phyloP scores from a whole-genome alignment of 495 filamentous ascomycete species.

The Cudoniella acicularis region DNA sequence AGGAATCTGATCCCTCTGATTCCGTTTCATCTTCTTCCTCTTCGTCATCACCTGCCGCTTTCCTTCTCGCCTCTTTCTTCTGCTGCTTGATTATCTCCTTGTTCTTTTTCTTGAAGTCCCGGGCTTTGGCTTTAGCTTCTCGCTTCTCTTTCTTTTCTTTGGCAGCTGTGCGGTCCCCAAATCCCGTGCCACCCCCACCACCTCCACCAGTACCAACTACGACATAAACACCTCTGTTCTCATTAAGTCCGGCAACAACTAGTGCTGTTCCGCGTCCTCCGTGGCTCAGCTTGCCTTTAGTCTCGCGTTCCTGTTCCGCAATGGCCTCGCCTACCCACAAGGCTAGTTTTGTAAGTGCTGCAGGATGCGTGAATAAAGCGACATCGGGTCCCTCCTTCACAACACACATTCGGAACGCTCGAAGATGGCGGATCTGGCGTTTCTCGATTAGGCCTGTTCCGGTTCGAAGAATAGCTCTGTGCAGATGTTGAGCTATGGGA shows the following conservation, averaged over 20 bases:
- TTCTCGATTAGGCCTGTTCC: slow-evolving; percentile 89
- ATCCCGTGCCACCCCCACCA: slow-evolving; percentile 39
- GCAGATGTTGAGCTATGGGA: slow-evolving; percentile 80
- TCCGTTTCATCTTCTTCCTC: slow-evolving; percentile 55
- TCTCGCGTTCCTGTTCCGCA: slow-evolving; percentile 78
- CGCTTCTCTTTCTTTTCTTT: slow-evolving; percentile 54
- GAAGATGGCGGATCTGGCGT: slow-evolving; percentile 85
- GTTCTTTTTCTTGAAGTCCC: slow-evolving; percentile 53
- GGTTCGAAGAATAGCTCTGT: slow-evolving; percentile 89
- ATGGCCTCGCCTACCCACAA: slow-evolving; percentile 94
- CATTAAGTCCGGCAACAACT: slow-evolving; percentile 85
- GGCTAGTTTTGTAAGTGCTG: slow-evolving; percentile 86
- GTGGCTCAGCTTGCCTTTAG: slow-evolving; percentile 60
- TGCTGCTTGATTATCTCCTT: slow-evolving; percentile 61
- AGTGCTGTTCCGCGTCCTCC: slow-evolving; percentile 75
- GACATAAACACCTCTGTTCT: slow-evolving; percentile 84
- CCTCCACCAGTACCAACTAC: slow-evolving; percentile 84
- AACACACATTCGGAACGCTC: slow-evolving; percentile 89
- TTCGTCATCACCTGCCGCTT: slow-evolving; percentile 46
- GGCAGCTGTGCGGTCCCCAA: slow-evolving; percentile 57
- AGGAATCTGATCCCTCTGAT: slow-evolving; percentile 54
- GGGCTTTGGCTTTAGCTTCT: slow-evolving; percentile 59
- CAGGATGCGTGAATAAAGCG: slow-evolving; percentile 81
- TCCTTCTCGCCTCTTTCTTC: slow-evolving; percentile 44
- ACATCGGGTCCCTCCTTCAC: slow-evolving; percentile 95